Conservation (phyloP, 1,284 basidiomycete species). For the Neotropicomus parvogracilis region DNA sequence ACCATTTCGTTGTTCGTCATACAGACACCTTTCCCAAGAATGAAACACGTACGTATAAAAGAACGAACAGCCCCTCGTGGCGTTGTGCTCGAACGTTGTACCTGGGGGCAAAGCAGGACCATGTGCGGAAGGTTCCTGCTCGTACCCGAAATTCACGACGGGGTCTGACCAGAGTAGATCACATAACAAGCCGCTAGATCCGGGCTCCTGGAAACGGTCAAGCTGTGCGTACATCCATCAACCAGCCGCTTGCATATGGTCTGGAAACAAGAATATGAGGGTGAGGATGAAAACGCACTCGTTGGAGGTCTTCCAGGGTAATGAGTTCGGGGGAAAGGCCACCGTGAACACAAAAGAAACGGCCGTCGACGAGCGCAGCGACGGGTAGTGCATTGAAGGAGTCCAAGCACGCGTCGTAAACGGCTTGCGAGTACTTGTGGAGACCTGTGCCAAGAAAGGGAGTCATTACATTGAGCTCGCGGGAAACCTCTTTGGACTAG, state of each 20-base stretch:
- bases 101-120: slow-evolving; percentile 35
- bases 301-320: slow-evolving; percentile 76
- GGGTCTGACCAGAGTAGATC: slow-evolving; percentile 96
- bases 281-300: slow-evolving; percentile 44
- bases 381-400: slow-evolving; percentile 92
- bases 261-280: neutral
- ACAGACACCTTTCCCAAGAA: neutral
- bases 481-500: slow-evolving; percentile 2
- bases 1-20: neutral
- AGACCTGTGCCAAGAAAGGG: slow-evolving; percentile 52
- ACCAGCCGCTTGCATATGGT: neutral
- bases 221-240: slow-evolving; percentile 45
- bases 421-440: slow-evolving; percentile 85
- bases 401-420: slow-evolving; percentile 89
- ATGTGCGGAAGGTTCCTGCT: slow-evolving; percentile 40
- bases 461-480: slow-evolving; percentile 2
- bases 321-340: slow-evolving; percentile 90
- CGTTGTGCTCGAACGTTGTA: slow-evolving; percentile 79
- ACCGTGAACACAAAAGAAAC: slow-evolving; percentile 98
- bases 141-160: slow-evolving; percentile 72
- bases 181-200: slow-evolving; percentile 88
- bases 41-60: slow-evolving; percentile 78
- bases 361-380: slow-evolving; percentile 90
- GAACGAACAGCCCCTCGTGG: slow-evolving; percentile 90
- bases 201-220: slow-evolving; percentile 92